Base-by-base conservation (phyloP, 169 alveolate species). In the Plasmodium coatneyi region DNA sequence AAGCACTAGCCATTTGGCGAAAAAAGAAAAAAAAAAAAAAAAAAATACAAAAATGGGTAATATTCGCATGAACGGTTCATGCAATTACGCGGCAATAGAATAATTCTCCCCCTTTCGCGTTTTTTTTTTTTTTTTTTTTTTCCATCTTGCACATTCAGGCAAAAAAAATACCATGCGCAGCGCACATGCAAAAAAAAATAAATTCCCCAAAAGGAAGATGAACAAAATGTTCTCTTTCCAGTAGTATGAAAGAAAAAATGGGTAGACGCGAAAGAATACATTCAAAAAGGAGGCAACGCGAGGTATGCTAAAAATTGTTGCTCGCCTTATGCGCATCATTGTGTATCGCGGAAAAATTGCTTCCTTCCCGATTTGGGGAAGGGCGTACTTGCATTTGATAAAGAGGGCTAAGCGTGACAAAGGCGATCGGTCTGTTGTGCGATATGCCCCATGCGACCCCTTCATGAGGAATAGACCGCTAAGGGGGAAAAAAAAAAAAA, bases 91-190 rank as follows among this genome's bases (percentile, higher is more conserved):
- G 36, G 34, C 34, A 60, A 22, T 60, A 60, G 76, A 60, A 60
- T 60, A 60, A 60, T 60, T 60, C 76, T 60, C 34, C 36, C 76
- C 36, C 0, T 60, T 4, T 46, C 36, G 16, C 34, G 76, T 60
- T 60, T 60, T 60, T 60, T 56, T 60, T 66, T 66, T 66, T 66
- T 66, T 66, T 66, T 66, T 66, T 66, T 66, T 22, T 66, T 66
- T 66, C 7, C 76, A 19, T 4, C 16, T 9, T 66, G 76, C 41
- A 66, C 30, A 22, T 25, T 19, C 30, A 66, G 36, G 36, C 14
- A 66, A 22, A 66, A 66, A 66, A 66, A 56, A 66, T 66, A 66
- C 76, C 12, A 66, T 66, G 76, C 36, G 22, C 14, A 66, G 76
- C 14, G 5, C 4, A 66, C 39, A 6, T 22, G 12, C 60, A 49